Percentiles rank a stretch among this genome's conserved stretches.
These are phyloP conservation scores for Argentina anserina DNA, from an alignment of 306 rosid genomes.

Conservation along the genomic window DNA sequence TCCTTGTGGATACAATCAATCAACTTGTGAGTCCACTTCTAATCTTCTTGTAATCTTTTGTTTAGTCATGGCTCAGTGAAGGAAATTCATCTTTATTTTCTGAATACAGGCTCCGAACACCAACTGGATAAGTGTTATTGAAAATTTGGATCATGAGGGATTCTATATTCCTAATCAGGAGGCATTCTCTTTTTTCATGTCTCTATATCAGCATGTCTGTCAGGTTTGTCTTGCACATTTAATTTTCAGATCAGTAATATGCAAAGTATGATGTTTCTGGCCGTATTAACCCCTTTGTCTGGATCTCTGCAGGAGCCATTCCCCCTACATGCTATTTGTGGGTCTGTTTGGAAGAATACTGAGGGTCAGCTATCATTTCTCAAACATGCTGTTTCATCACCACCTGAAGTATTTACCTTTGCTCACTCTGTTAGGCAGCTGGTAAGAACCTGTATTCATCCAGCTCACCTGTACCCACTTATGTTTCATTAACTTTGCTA, in stretches of 20 bases:
- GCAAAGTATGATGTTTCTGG: background rate
- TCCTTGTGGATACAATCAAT: slow-evolving; percentile 70
- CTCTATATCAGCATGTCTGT: slow-evolving; percentile 62
- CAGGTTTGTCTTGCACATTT: slow-evolving; percentile 50
- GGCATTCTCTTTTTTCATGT: slow-evolving; percentile 85
- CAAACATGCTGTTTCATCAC: slow-evolving; percentile 73
- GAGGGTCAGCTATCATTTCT: slow-evolving; percentile 98
- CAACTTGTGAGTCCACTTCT: slow-evolving; percentile 60
- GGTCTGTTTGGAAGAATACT: slow-evolving; percentile 90
- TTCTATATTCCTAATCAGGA: slow-evolving; percentile 85
- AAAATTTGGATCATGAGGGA: slow-evolving; percentile 93
- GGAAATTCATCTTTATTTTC: background rate
- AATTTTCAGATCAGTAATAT: background rate
- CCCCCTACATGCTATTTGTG: slow-evolving; percentile 90
- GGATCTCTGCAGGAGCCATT: slow-evolving; percentile 68
- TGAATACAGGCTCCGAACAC: slow-evolving; percentile 75
- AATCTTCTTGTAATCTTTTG: slow-evolving; percentile 18
- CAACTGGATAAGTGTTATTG: slow-evolving; percentile 76
- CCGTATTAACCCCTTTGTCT: slow-evolving; percentile 11
- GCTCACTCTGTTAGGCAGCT: slow-evolving; percentile 73
- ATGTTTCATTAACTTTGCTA: slow-evolving; percentile 1
- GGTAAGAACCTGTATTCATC: slow-evolving; percentile 45
- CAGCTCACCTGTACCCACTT: slow-evolving; percentile 9
- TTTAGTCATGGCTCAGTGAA: slow-evolving; percentile 1
- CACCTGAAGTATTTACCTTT: slow-evolving; percentile 81